Evolutionary conservation across 306 rosid genomes (phyloP).

Genomic region (Prunus davidiana): DNA sequence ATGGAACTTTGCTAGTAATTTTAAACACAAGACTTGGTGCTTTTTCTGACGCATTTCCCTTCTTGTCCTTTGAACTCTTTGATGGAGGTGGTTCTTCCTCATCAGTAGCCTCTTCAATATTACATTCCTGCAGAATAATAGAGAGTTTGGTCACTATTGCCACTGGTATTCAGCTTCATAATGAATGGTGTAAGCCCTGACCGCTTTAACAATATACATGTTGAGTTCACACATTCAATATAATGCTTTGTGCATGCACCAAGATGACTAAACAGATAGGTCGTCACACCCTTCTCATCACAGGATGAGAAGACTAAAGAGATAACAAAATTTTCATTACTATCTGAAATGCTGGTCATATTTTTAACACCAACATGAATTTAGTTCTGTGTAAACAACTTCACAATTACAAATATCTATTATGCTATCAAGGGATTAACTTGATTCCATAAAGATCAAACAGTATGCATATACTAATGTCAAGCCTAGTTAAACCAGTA

Average conservation of each 20-base stretch:
- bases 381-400: not conserved
- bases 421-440: not conserved
- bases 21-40: conserved; percentile 70
- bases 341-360: not conserved
- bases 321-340: not conserved
- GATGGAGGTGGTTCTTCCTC: conserved; percentile 70
- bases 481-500: not conserved
- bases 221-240: not conserved
- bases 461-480: not conserved
- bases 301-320: not conserved
- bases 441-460: not conserved
- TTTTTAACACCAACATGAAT: not conserved
- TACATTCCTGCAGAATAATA: conserved; percentile 66
- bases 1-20: conserved; percentile 80
- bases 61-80: conserved; percentile 88
- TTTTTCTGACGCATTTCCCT: conserved; percentile 78
- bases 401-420: not conserved
- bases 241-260: not conserved
- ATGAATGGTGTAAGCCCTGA: not conserved
- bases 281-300: not conserved
- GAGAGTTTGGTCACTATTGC: conserved; percentile 10
- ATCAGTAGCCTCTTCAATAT: conserved; percentile 72
- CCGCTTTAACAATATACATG: not conserved
- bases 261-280: not conserved
- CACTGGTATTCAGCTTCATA: not conserved